Base-by-base conservation (phyloP, 2,329 filamentous ascomycete genomes). In the Ophiognomonia clavigignenti-juglandacearum region DNA sequence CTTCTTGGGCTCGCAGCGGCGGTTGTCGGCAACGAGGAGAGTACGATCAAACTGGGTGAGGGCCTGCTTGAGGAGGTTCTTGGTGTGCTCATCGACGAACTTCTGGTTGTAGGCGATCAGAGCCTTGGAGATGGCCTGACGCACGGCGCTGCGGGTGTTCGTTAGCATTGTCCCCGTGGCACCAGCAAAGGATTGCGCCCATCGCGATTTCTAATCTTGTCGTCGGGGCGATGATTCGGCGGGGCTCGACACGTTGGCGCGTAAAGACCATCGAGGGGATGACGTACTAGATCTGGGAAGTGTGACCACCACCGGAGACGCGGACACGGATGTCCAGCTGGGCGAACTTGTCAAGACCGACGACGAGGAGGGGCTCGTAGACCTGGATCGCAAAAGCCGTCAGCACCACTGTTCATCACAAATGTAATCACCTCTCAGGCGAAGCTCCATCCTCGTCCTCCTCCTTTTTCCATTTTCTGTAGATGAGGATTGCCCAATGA, bases 1-100 rank as follows among this genome's bases (percentile, higher is more conserved):
- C 82, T 96, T 96, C 91, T 97, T 97, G 77, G 92, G 92, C 83
- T 98, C 93, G 75, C 89, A 93, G 65, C 93, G 88, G 74, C 93
- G 87, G 86, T 96, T 96, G 77, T 98, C 93, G 74, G 93, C 93
- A 66, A 98, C 93, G 68, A 98, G 87, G 61, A 98, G 86, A 70
- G 60, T 65, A 53, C 64, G 64, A 63, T 67, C 64, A 61, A 64
- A 98, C 73, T 90, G 83, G 67, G 92, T 88, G 63, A 98, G 85
- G 61, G 88, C 88, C 77, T 92, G 86, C 89, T 97, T 98, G 69
- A 98, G 83, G 77, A 90, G 82, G 85, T 97, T 96, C 88, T 98
- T 98, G 80, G 87, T 89, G 87, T 97, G 91, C 87, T 98, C 93
- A 71, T 98, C 93, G 75, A 97, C 89, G 79, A 85, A 98, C 50